Base-by-base conservation (phyloP, 2,329 filamentous ascomycete species). In the Torrubiella hemipterigena region DNA sequence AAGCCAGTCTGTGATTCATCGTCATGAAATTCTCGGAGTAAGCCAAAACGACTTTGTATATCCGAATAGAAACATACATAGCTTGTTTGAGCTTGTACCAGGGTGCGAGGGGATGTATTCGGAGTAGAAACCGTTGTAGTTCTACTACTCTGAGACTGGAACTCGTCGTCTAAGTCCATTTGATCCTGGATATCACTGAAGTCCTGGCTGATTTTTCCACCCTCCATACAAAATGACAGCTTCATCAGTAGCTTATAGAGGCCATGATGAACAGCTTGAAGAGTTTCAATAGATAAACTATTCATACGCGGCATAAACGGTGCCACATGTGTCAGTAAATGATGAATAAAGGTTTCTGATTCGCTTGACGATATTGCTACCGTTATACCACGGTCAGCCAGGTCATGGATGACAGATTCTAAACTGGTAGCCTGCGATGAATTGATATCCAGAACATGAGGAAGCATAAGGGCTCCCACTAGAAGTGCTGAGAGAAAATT, bases 81-180 rank as follows among this genome's bases (percentile, higher is more conserved):
- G 18, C 64, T 62, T 24, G 64, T 41, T 13, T 47, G 44, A 25
- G 70, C 48, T 10, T 61, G 49, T 6, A 53, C 46, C 26, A 62
- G 61, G 14, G 58, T 56, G 13, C 69, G 61, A 25, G 72, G 60
- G 25, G 73, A 47, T 12, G 65, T 47, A 14, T 52, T 43, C 2
- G 40, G 35, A 19, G 54, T 57, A 18, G 58, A 49, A 2, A 47
- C 37, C 12, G 51, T 48, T 29, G 58, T 62, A 17, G 49, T 55
- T 16, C 61, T 61, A 38, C 66, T 75, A 31, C 59, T 59, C 40
- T 79, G 73, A 0, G 73, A 74, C 24, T 73, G 69, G 33, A 79
- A 75, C 3, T 70, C 69, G 10, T 70, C 64, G 43, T 85, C 80
- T 5, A 85, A 45, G 33, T 83, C 77, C 74, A 82, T 79, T 6